Base-by-base conservation (phyloP, 106 monocot genomes). In the Platanthera zijinensis region DNA sequence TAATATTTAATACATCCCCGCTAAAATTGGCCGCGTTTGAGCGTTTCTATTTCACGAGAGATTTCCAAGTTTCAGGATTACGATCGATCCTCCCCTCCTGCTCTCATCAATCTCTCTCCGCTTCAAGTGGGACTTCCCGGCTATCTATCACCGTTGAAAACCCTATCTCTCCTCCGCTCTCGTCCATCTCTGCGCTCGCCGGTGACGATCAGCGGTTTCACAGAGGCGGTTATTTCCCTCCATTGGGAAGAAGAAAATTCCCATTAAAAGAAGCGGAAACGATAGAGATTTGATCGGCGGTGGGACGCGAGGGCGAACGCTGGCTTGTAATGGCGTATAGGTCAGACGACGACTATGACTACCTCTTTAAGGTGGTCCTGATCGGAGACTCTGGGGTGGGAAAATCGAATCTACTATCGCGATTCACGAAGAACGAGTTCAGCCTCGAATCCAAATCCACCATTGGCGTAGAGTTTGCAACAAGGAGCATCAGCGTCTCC, bases 391-490 rank as follows among this genome's bases (percentile, higher is more conserved):
- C 84, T 13, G 87, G 87, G 12, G 87, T 87, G 10, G 87, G 87
- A 0, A 87, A 87, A 51, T 87, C 87, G 18, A 87, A 87, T 52
- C 78, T 87, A 45, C 75, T 87, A 10, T 87, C 87, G 18, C 69
- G 91, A 48, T 91, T 91, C 71, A 88, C 87, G 11, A 68, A 82
- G 62, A 88, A 95, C 76, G 90, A 95, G 86, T 95, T 95, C 84
- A 90, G 86, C 80, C 83, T 95, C 69, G 95, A 92, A 74, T 92
- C 95, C 9, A 95, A 95, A 78, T 90, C 95, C 51, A 95, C 95
- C 71, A 95, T 86, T 52, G 91, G 91, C 39, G 86, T 91, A 22
- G 91, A 91, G 84, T 91, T 91, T 76, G 87, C 87, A 45, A 87
- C 87, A 17, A 39, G 87, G 59, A 85, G 85, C 76, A 86, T 88